These are phyloP conservation scores for Chaetomium fimeti DNA, from an alignment of 495 filamentous ascomycete species.

Conservation along the genomic window DNA sequence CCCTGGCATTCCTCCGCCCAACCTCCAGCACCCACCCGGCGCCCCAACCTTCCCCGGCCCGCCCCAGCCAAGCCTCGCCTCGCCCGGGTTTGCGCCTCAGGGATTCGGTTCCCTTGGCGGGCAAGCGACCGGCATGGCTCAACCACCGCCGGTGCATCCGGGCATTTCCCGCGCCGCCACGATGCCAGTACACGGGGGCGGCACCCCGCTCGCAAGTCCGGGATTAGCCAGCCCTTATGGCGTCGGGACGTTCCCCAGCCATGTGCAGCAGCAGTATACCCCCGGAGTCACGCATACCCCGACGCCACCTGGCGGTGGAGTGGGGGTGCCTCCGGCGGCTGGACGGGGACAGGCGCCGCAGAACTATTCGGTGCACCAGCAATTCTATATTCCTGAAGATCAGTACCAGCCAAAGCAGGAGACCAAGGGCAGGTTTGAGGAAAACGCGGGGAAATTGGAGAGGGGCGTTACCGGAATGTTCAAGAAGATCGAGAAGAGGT, in stretches of 20 bases:
- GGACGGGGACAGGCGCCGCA: constrained; percentile 19
- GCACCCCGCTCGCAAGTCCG: constrained; percentile 29
- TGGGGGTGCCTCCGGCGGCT: constrained; percentile 29
- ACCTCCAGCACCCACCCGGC: constrained; percentile 38
- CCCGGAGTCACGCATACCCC: constrained; percentile 41
- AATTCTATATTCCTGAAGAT: constrained; percentile 71
- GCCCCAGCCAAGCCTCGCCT: constrained; percentile 40
- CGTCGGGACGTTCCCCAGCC: constrained; percentile 39
- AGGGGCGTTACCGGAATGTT: constrained; percentile 75
- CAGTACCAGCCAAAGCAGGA: constrained; percentile 55
- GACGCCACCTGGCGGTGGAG: constrained; percentile 28
- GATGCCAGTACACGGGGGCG: constrained; percentile 38
- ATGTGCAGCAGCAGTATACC: constrained; percentile 22
- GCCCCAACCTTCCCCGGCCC: constrained; percentile 41
- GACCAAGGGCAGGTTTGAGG: constrained; percentile 60
- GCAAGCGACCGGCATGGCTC: constrained; percentile 22
- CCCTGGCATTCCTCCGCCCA: constrained; percentile 39
- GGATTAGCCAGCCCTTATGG: constrained; percentile 41
- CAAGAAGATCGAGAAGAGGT: constrained; percentile 87
- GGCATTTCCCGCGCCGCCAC: constrained; percentile 43
- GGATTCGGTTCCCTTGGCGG: constrained; percentile 40
- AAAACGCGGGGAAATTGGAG: constrained; percentile 67
- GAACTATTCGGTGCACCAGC: constrained; percentile 69
- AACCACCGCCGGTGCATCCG: constrained; percentile 33
- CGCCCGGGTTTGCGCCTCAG: constrained; percentile 43